Evolutionary conservation across 495 filamentous ascomycete species (phyloP), one percentile per base, ranked within the genome.

Genomic region (Aspergillus sclerotiicarbonarius): DNA sequence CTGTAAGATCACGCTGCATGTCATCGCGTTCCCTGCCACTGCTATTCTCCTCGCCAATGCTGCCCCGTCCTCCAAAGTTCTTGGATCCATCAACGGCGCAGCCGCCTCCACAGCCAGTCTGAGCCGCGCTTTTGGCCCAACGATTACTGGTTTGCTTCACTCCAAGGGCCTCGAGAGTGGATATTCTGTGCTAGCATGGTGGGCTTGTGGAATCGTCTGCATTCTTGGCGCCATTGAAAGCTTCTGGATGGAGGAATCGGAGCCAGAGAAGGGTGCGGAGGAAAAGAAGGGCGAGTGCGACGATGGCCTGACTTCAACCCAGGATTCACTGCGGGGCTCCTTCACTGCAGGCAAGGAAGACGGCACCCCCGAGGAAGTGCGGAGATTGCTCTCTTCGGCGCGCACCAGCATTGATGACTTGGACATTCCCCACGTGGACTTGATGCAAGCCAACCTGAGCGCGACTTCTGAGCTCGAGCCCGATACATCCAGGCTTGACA

Each of bases 41-140:
- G 86, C 86, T 9, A 92, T 97, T 46, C 82, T 98, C 45, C 80
- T 96, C 21, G 86, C 88, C 47, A 92, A 96, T 70, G 86, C 91
- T 41, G 86, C 91, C 6, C 90, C 92, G 3, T 89, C 86, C 0
- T 84, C 84, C 29, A 81, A 90, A 18, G 86, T 92, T 8, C 84
- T 97, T 12, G 94, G 94, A 0, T 86, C 88, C 6, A 89, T 98
- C 73, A 98, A 98, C 62, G 94, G 94, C 33, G 85, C 90, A n/a
- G 90, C 91, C 8, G 91, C 91, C 29, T 96, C 91, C 13, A 90
- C 88, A 7, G 94, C 95, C 20, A 96, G 91, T 67, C 73, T 98
- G 41, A 87, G 84, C 61, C 84, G 94, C 51, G 90, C 92, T 1
- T 84, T 96, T 63, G 94, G 94, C 3, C 94, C 94, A 6, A 92